phyloP scores from a whole-genome alignment of 2,329 filamentous ascomycete genomes.

The Blastomyces emzantsi region DNA sequence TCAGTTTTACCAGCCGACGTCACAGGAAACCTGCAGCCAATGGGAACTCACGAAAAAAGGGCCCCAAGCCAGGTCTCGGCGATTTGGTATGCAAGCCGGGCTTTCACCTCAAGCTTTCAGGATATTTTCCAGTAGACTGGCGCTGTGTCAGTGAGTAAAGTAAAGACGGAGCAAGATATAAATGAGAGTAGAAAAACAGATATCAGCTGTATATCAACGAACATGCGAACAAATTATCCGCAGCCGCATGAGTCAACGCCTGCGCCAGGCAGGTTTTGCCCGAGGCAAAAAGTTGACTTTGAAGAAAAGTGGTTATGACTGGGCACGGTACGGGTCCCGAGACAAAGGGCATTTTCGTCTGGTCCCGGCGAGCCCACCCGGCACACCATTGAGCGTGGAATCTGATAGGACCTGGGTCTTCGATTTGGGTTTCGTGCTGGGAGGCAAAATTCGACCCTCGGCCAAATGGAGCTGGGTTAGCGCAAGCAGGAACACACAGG shows the following conservation, averaged over 20 bases:
- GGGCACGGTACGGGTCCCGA: not conserved
- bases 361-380: constrained; percentile 5
- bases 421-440: not conserved
- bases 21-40: constrained; percentile 6
- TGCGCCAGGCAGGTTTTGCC: constrained; percentile 1
- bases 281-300: constrained; percentile 7
- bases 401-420: not conserved
- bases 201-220: constrained; percentile 6
- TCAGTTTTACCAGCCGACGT: constrained; percentile 19
- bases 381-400: no score
- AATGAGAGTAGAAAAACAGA: not conserved
- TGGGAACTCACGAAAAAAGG: not conserved
- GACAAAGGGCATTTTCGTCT: not conserved
- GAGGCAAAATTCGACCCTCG: constrained; percentile 4
- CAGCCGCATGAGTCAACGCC: constrained; percentile 2
- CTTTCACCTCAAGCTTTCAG: not conserved
- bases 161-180: not conserved
- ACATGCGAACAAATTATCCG: not conserved
- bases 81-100: not conserved
- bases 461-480: constrained; percentile 8
- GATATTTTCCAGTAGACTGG: not conserved
- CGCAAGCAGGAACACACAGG: not conserved
- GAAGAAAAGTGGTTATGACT: not conserved
- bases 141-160: not conserved
- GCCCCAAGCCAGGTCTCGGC: not conserved